A percentile compares a stretch with the other conserved stretches of the same genome.
phyloP scores from a whole-genome alignment of 768 basidiomycete species.

The Boletus tomentosulus region DNA sequence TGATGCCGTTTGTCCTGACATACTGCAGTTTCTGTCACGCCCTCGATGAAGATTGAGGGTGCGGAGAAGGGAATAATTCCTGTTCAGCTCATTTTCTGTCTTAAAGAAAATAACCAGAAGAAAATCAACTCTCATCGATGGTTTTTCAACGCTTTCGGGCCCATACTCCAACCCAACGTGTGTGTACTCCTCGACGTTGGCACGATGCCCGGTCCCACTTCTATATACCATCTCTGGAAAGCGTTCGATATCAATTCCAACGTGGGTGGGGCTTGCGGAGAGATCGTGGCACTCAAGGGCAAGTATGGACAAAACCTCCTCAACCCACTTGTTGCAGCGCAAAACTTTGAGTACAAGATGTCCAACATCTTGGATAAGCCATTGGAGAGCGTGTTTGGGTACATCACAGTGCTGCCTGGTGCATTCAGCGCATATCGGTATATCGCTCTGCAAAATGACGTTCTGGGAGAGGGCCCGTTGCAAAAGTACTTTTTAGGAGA shows the following conservation, averaged over 20 bases:
- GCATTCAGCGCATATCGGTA: slow-evolving; percentile 92
- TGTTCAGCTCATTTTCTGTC: slow-evolving; percentile 88
- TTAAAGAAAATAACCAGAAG: slow-evolving; percentile 92
- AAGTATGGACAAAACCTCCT: slow-evolving; percentile 73
- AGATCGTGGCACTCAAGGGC: slow-evolving; percentile 90
- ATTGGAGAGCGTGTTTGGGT: slow-evolving; percentile 85
- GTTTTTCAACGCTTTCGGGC: slow-evolving; percentile 91
- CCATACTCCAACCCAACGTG: slow-evolving; percentile 83
- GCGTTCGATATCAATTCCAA: slow-evolving; percentile 91
- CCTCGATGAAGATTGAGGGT: slow-evolving; percentile 77
- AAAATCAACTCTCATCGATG: slow-evolving; percentile 94
- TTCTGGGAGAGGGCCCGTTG: slow-evolving; percentile 77
- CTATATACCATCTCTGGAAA: slow-evolving; percentile 92
- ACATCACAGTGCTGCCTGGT: slow-evolving; percentile 90
- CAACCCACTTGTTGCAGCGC: slow-evolving; percentile 85
- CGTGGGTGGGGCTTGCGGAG: slow-evolving; percentile 92
- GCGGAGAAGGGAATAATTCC: slow-evolving; percentile 79
- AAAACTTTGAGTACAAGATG: slow-evolving; percentile 96
- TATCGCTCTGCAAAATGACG: slow-evolving; percentile 87
- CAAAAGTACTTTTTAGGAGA: slow-evolving; percentile 98
- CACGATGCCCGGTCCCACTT: slow-evolving; percentile 80
- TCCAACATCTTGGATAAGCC: slow-evolving; percentile 92
- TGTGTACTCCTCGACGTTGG: slow-evolving; percentile 90
- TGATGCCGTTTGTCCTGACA: slow-evolving; percentile 6
- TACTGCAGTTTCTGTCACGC: slow-evolving; percentile 67